These are phyloP conservation scores for Nymphaea colorata DNA, from an alignment of 164 flowering plant species.

Conservation along the genomic window DNA sequence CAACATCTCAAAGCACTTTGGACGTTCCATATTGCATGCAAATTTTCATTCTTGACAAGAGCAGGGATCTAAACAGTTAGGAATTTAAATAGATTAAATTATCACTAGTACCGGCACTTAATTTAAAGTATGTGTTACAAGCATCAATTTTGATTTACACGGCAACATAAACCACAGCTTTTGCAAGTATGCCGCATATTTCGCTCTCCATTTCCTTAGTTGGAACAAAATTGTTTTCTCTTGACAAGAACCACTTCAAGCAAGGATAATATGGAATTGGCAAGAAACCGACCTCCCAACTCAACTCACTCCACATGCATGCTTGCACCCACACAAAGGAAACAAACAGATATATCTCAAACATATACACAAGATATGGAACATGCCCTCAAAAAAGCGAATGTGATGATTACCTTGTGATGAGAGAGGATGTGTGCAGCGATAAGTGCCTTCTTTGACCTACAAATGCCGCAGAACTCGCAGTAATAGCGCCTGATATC, in stretches of 20 bases:
- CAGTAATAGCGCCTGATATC: slow-evolving; percentile 19
- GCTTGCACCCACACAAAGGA: neutral
- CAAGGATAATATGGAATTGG: neutral
- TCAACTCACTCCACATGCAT: neutral
- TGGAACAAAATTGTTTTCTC: no score
- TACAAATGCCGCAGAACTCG: slow-evolving; percentile 18
- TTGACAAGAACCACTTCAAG: no score
- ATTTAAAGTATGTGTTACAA: no score
- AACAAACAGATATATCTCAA: neutral
- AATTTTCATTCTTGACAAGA: no score
- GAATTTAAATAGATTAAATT: no score
- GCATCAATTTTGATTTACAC: neutral
- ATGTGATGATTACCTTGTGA: slow-evolving; percentile 10
- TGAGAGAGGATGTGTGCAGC: slow-evolving; percentile 11
- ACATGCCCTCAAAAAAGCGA: neutral
- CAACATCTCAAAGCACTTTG: no score
- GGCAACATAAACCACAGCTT: neutral
- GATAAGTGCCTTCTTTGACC: slow-evolving; percentile 19
- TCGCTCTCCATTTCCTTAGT: neutral
- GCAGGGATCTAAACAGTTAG: no score
- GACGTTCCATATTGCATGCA: no score
- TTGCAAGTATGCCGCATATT: neutral
- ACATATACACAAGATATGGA: no score
- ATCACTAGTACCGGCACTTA: no score
- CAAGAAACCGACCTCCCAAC: neutral